Conservation (phyloP, 1,284 basidiomycete genomes). For the Pyrrhoderma noxium region DNA sequence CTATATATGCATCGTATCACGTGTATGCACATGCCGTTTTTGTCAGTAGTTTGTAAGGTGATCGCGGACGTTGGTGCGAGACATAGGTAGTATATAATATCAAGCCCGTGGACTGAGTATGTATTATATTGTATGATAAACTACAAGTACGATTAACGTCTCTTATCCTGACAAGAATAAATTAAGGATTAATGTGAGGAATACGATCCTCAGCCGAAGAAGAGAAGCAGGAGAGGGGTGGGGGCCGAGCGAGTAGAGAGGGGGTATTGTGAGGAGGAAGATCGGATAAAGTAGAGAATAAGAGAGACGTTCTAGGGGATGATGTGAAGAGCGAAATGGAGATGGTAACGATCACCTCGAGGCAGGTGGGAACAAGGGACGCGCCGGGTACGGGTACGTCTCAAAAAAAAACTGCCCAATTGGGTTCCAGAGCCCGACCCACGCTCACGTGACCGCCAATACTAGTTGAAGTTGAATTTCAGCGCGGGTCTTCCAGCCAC, state of each 20-base stretch:
- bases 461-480: constrained; percentile 10
- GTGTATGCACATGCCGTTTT: not conserved
- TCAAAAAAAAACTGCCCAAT: not conserved
- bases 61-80: too few relatives aligned
- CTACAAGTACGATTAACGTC: too few relatives aligned
- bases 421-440: not conserved
- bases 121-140: too few relatives aligned
- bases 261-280: not conserved
- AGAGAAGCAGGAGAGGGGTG: too few relatives aligned
- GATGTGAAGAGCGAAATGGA: not conserved
- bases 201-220: too few relatives aligned
- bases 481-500: constrained; percentile 5
- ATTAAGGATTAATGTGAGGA: too few relatives aligned
- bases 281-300: not conserved
- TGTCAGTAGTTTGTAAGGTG: too few relatives aligned
- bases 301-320: not conserved
- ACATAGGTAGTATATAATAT: not conserved
- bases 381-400: too few relatives aligned
- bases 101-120: too few relatives aligned
- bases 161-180: too few relatives aligned
- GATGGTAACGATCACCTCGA: constrained; percentile 4
- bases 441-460: constrained; percentile 11
- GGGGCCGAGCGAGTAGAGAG: too few relatives aligned
- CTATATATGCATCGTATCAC: not conserved
- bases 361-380: not conserved